Conservation (phyloP, 1,284 basidiomycete species). For the Trichosporon sp. region DNA sequence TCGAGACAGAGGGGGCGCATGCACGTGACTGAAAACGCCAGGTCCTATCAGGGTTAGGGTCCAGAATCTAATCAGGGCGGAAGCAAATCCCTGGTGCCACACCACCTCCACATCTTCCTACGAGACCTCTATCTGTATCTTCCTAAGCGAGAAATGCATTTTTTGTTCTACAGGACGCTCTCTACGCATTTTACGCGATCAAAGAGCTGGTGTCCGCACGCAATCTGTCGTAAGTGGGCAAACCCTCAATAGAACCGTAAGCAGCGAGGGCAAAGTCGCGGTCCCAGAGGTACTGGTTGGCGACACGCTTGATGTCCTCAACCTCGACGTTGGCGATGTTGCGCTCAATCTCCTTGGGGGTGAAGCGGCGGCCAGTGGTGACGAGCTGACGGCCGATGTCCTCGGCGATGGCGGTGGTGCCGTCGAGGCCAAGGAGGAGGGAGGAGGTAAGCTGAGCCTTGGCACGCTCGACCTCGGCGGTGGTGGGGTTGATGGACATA, state of each 20-base stretch:
- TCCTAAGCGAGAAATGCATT: background rate
- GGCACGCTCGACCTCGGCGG: constrained; percentile 89
- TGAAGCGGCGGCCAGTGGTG: constrained; percentile 84
- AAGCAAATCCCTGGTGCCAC: background rate
- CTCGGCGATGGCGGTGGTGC: constrained; percentile 94
- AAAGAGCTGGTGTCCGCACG: constrained; percentile 14
- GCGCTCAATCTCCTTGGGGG: constrained; percentile 90
- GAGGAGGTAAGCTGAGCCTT: constrained; percentile 98
- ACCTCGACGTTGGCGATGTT: constrained; percentile 81
- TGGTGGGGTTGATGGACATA: constrained; percentile 84
- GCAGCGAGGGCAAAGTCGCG: constrained; percentile 72
- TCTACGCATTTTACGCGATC: background rate
- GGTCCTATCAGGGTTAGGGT: background rate
- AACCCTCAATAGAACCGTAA: constrained; percentile 75
- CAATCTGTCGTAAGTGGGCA: constrained; percentile 56
- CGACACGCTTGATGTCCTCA: constrained; percentile 91
- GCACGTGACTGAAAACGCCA: too few species aligned
- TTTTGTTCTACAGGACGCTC: background rate
- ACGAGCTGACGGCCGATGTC: constrained; percentile 97
- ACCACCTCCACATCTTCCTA: background rate
- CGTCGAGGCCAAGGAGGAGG: constrained; percentile 86
- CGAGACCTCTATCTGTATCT: background rate
- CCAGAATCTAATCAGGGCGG: background rate
- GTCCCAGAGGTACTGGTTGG: constrained; percentile 93
- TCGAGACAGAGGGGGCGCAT: too few species aligned